phyloP scores from a whole-genome alignment of 768 basidiomycete genomes.

The Termitomyces sp. region DNA sequence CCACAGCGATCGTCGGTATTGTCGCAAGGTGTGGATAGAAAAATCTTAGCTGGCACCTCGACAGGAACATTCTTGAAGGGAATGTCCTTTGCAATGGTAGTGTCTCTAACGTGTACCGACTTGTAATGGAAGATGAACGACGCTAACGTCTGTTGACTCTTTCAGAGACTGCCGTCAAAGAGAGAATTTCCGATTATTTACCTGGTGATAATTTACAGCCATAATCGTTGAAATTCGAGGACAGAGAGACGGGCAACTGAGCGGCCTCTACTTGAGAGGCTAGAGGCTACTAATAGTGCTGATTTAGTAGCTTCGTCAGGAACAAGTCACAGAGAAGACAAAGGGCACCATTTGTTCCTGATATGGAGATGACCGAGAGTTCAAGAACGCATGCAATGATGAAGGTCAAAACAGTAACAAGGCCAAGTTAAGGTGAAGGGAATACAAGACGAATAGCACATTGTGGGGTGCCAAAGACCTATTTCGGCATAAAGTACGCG shows the following conservation, averaged over 20 bases:
- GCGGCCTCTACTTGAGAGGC: not conserved
- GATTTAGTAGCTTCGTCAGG: not conserved
- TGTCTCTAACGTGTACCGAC: not conserved
- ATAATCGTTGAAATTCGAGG: not conserved
- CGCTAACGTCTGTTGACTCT: not conserved
- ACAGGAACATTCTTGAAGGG: not conserved
- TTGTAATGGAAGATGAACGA: not conserved
- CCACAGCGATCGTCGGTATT: not conserved
- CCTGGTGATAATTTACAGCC: not conserved
- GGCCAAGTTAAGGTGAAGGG: not conserved
- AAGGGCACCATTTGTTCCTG: not conserved
- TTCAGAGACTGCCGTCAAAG: too few species aligned
- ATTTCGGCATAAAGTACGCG: not conserved
- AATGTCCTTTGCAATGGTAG: not conserved
- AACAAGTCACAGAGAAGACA: not conserved
- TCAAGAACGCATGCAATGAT: not conserved
- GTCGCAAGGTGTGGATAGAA: not conserved
- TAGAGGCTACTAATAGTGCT: not conserved
- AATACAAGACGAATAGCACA: not conserved
- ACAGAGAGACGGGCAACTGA: not conserved
- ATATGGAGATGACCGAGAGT: not conserved
- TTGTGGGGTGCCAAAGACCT: not conserved
- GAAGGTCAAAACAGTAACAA: not conserved
- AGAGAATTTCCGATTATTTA: not conserved
- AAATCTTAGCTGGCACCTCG: conserved; percentile 6